These are phyloP conservation scores for Synchytrium microbalum DNA, from an alignment of 371 early-diverging fungal species.

Conservation along the genomic window DNA sequence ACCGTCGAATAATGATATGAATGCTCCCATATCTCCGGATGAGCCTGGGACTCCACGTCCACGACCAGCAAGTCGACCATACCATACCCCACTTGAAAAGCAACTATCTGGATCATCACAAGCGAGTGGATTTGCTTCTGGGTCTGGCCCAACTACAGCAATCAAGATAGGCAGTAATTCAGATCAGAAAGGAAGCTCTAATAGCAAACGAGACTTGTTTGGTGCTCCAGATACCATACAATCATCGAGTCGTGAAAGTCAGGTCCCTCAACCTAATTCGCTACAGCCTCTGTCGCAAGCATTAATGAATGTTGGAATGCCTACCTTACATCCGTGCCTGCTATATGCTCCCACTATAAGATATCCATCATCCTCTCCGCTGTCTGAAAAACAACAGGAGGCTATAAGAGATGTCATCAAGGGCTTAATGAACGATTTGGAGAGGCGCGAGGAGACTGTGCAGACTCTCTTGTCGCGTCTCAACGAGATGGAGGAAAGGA, in stretches of 20 bases:
- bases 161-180: no score
- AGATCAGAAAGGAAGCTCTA: no score
- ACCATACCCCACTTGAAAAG: no score
- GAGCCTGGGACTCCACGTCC: no score
- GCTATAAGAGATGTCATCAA: constrained; percentile 7
- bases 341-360: constrained; percentile 2
- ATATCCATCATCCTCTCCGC: constrained; percentile 5
- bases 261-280: not conserved
- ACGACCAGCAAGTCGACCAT: no score
- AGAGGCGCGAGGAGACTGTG: constrained; percentile 3
- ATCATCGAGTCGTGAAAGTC: not conserved
- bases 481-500: constrained; percentile 10
- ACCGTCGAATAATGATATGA: no score
- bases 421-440: constrained; percentile 8
- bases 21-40: no score
- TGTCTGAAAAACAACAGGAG: constrained; percentile 11
- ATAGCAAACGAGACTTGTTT: no score
- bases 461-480: constrained; percentile 8
- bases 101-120: no score
- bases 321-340: constrained; percentile 15
- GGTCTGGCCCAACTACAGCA: no score
- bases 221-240: no score
- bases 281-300: constrained; percentile 4
- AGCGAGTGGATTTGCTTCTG: no score
- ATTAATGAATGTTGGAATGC: constrained; percentile 12